Percentiles rank a stretch among this genome's conserved stretches.
Evolutionary conservation across 331 rosid species (phyloP).

Genomic region (Pyrus hybrid): DNA sequence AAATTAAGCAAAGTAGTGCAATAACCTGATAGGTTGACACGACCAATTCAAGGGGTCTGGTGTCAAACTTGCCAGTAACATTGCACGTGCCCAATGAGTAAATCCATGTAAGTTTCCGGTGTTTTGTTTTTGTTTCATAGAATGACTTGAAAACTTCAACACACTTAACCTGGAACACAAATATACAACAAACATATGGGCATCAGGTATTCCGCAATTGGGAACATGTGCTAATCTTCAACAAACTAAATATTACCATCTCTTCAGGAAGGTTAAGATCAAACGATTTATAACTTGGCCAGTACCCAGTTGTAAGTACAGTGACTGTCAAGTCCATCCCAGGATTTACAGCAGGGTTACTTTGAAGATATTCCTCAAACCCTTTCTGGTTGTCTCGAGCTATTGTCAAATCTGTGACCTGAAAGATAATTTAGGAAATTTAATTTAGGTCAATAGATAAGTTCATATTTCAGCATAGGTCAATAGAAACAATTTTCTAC

Average conservation of each 20-base stretch:
- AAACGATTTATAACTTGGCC: constrained; percentile 84
- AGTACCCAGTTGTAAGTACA: constrained; percentile 75
- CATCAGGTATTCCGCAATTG: not conserved
- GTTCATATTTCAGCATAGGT: not conserved
- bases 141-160: constrained; percentile 73
- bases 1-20: not conserved
- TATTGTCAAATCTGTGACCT: constrained; percentile 73
- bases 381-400: constrained; percentile 60
- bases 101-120: constrained; percentile 85
- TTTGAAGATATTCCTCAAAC: constrained; percentile 59
- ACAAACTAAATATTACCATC: constrained; percentile 43
- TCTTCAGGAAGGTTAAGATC: constrained; percentile 73
- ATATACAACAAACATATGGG: not conserved
- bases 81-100: constrained; percentile 73
- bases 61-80: constrained; percentile 59
- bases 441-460: too few species aligned
- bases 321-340: constrained; percentile 77
- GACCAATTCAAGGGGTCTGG: constrained; percentile 58
- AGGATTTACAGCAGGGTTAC: constrained; percentile 34
- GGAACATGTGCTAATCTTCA: not conserved
- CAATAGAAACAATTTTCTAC: not conserved
- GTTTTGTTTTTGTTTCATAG: constrained; percentile 57
- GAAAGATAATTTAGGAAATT: not conserved
- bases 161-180: constrained; percentile 51
- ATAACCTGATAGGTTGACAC: constrained; percentile 76